Evolutionary conservation across 1,284 basidiomycete species (phyloP).

Genomic region (Phellinidium pouzarii): DNA sequence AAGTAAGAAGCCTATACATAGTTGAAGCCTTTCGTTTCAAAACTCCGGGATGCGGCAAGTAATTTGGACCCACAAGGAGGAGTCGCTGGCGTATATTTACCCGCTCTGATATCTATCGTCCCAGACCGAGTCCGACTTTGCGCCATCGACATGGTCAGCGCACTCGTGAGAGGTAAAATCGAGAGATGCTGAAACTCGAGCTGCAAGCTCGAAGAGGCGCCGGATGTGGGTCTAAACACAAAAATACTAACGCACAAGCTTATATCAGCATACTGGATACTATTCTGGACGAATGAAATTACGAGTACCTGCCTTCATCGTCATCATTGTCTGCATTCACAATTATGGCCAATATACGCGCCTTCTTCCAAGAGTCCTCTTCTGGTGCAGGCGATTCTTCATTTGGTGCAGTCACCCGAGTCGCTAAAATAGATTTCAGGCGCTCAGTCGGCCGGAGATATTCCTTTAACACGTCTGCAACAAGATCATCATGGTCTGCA

Average conservation of each 20-base stretch:
- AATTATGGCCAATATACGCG: slow-evolving; percentile 5
- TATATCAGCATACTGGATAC: too few species aligned
- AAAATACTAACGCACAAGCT: neutral
- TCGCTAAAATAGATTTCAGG: neutral
- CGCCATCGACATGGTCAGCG: slow-evolving; percentile 10
- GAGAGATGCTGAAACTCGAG: neutral
- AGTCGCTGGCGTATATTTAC: neutral
- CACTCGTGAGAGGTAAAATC: slow-evolving; percentile 6
- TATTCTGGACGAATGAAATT: neutral
- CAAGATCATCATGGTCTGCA: too few species aligned
- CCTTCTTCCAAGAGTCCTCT: neutral
- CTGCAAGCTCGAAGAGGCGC: neutral
- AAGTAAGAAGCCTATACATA: slow-evolving; percentile 2
- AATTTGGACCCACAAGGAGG: neutral
- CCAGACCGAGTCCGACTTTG: slow-evolving; percentile 5
- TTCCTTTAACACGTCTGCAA: neutral
- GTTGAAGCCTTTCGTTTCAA: neutral
- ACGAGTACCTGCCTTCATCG: slow-evolving; percentile 15
- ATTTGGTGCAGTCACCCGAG: neutral
- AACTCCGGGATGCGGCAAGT: neutral
- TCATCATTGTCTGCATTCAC: neutral
- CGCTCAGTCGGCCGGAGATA: neutral
- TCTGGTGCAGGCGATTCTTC: neutral
- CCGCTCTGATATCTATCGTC: slow-evolving; percentile 8
- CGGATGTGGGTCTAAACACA: slow-evolving; percentile 3